Conservation (phyloP, 148 eudicot genomes). For the Fagopyrum homotropicum region DNA sequence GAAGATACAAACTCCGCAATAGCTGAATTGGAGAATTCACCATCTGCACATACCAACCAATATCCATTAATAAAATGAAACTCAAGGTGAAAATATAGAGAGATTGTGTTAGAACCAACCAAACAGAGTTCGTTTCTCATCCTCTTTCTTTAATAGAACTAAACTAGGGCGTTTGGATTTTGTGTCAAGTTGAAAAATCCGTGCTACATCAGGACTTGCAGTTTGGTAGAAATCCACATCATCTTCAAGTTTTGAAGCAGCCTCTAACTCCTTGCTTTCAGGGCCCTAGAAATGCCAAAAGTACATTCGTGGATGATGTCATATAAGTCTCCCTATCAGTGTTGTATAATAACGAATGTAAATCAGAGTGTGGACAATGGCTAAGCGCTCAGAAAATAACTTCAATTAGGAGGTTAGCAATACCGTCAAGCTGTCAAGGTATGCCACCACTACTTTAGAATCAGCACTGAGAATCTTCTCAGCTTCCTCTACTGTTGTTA, state of each 20-base stretch:
- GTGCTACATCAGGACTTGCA: slow-evolving; percentile 57
- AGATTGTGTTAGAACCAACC: slow-evolving; percentile 34
- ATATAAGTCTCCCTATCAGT: too few relatives aligned
- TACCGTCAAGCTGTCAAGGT: slow-evolving; percentile 55
- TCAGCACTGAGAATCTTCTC: slow-evolving; percentile 44
- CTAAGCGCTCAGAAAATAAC: neutral
- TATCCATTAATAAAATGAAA: slow-evolving; percentile 1
- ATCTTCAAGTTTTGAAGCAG: slow-evolving; percentile 52
- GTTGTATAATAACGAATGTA: too few relatives aligned
- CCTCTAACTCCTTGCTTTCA: slow-evolving; percentile 58
- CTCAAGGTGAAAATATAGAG: neutral
- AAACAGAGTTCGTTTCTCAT: slow-evolving; percentile 58
- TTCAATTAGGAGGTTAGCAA: neutral
- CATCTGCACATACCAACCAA: slow-evolving; percentile 39
- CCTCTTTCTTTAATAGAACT: slow-evolving; percentile 70
- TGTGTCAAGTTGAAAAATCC: slow-evolving; percentile 55
- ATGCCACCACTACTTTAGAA: slow-evolving; percentile 53
- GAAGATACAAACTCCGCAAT: slow-evolving; percentile 61
- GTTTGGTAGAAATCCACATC: slow-evolving; percentile 67
- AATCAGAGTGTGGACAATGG: too few relatives aligned
- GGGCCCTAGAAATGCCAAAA: slow-evolving; percentile 43
- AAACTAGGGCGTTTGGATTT: slow-evolving; percentile 58
- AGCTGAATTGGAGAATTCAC: slow-evolving; percentile 48
- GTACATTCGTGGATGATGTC: neutral
- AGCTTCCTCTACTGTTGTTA: slow-evolving; percentile 57